These are phyloP conservation scores for Scheffersomyces lignicola DNA, from an alignment of 1,139 yeast species.

Conservation along the genomic window DNA sequence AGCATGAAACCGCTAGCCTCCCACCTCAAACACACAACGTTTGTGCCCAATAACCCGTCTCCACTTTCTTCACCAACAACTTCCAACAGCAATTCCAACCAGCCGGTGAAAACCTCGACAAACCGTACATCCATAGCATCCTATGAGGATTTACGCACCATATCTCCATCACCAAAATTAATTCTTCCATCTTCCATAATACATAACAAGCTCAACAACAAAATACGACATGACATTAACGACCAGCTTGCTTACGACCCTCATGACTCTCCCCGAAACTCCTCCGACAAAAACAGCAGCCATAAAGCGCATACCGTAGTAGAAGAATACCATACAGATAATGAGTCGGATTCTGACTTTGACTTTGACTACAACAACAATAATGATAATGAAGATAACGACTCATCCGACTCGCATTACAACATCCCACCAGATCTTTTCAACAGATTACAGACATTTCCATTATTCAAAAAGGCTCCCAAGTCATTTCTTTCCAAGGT, in stretches of 20 bases:
- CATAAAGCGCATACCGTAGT: too few species aligned
- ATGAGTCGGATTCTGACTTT: constrained; percentile 3
- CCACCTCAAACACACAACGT: constrained; percentile 9
- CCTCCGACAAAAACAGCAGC: too few species aligned
- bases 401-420: constrained; percentile 10
- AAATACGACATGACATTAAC: constrained; percentile 3
- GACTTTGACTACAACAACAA: constrained; percentile 3
- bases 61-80: constrained; percentile 16
- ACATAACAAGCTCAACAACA: not conserved
- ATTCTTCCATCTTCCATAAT: constrained; percentile 4
- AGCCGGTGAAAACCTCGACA: not conserved
- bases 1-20: not conserved
- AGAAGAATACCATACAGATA: too few species aligned
- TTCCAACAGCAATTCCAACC: not conserved
- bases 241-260: not conserved
- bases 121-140: not conserved
- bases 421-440: constrained; percentile 53
- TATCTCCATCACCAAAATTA: constrained; percentile 1
- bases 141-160: not conserved
- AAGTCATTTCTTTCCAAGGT: constrained; percentile 59
- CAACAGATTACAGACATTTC: constrained; percentile 54
- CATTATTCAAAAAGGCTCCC: constrained; percentile 67
- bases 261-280: constrained; percentile 2
- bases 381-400: constrained; percentile 13
- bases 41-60: constrained; percentile 23